Conservation (phyloP, 1,284 basidiomycete species). For the Tetrapyrgos nigripes region DNA sequence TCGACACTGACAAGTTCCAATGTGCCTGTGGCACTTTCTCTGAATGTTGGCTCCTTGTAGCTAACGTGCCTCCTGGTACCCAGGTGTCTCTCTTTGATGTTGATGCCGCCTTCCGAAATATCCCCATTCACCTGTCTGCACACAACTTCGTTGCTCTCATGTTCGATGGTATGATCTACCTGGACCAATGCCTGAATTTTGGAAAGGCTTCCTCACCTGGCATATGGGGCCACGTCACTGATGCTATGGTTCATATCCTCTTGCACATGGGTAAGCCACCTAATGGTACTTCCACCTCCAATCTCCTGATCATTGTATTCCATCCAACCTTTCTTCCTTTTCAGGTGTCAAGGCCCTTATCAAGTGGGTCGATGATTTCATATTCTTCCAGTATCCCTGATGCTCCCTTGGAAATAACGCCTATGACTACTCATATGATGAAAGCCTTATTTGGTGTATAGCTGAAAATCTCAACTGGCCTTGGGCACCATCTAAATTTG, state of each 20-base stretch:
- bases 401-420: neutral
- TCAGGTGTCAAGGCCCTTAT: conserved; percentile 23
- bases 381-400: conserved; percentile 26
- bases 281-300: too few species aligned
- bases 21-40: conserved; percentile 15
- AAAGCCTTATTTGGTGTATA: conserved; percentile 21
- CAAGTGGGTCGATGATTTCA: conserved; percentile 46
- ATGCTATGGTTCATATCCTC: conserved; percentile 28
- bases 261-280: too few species aligned
- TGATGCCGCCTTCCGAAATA: conserved; percentile 34
- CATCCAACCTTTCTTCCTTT: too few species aligned
- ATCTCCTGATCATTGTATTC: too few species aligned
- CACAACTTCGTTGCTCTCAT: too few species aligned
- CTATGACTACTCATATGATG: conserved; percentile 16
- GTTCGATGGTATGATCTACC: too few species aligned
- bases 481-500: conserved; percentile 34
- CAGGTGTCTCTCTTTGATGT: conserved; percentile 35
- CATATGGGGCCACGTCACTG: conserved; percentile 38
- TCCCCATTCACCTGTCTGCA: too few species aligned
- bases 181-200: conserved; percentile 36
- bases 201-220: conserved; percentile 33
- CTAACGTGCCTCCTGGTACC: conserved; percentile 20
- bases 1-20: too few species aligned
- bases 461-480: conserved; percentile 32
- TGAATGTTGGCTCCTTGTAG: neutral